Base-by-base conservation (phyloP, 2,329 filamentous ascomycete genomes). In the Bipolaris oryzae region DNA sequence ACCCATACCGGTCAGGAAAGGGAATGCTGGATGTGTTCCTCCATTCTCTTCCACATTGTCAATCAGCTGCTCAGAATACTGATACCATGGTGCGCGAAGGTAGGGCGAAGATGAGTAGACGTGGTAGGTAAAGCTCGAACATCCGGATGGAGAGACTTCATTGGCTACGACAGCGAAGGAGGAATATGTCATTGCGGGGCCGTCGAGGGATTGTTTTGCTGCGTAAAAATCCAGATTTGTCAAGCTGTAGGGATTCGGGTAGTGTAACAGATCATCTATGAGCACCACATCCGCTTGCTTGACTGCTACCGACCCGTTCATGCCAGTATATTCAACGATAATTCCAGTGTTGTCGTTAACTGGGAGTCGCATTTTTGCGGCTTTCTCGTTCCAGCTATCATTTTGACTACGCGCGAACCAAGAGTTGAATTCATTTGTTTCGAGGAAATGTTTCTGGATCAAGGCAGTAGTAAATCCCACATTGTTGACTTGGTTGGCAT, bases 211-310 rank as follows among this genome's bases (percentile, higher is more conserved):
- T 73, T 90, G 88, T 52, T 86, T 87, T 42, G 84, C 84, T 4
- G 88, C 87, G 66, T 90, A 90, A 67, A 89, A 90, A 63, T 89
- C 85, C 18, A 90, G 74, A 61, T 90, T 85, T 28, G 77, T 80
- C 44, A 84, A 71, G 13, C 81, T 81, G 62, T 83, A 80, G 41
- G 85, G 83, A 46, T 84, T 79, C 4, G 82, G 81, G 61, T 85
- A 89, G 53, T 84, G 82, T 1, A 90, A 72, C 2, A 89, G 84
- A 66, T 87, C 89, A 5, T 86, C 87, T 42, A 87, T 81, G 33
- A 91, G 75, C 23, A 90, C 85, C 13, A 90, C 83, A 72, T 90
- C 88, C 1, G 88, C 88, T 70, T 91, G 88, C 70, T 91, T 91
- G 46, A 90, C 87, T 0, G 78, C 78, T 10, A 87, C 83, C 16